Evolutionary conservation across 164 flowering plant species (phyloP).

Genomic region (Stephania yunnanensis): DNA sequence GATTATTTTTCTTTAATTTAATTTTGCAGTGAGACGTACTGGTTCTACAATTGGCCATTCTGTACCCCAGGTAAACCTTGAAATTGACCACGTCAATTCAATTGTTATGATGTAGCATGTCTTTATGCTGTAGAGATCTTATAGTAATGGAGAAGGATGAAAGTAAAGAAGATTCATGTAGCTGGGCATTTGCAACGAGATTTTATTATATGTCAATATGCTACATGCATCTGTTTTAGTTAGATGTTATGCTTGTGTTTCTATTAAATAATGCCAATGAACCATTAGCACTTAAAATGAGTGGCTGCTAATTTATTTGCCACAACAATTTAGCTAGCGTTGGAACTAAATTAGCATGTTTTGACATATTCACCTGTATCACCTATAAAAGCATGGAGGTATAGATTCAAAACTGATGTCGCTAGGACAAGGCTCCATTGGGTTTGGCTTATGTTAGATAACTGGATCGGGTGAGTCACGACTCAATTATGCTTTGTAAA

Average conservation of each 20-base stretch:
- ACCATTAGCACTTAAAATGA: background rate
- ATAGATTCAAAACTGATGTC: background rate
- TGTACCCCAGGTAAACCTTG: slow-evolving; percentile 71
- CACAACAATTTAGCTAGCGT: background rate
- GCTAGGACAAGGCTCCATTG: background rate
- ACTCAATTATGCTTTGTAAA: background rate
- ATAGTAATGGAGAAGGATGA: background rate
- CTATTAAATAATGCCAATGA: background rate
- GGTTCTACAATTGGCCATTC: slow-evolving; percentile 74
- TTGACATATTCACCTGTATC: no score
- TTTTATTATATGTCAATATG: background rate
- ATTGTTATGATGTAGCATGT: background rate
- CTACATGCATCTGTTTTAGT: background rate
- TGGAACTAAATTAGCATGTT: background rate
- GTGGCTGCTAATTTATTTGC: background rate
- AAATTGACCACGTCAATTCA: slow-evolving; percentile 2
- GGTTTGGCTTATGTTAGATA: no score
- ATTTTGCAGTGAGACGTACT: slow-evolving; percentile 84
- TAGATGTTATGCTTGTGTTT: background rate
- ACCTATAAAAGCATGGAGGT: background rate
- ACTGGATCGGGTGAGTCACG: background rate
- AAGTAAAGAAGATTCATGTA: background rate
- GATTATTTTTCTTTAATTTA: slow-evolving; percentile 4
- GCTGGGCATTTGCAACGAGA: background rate
- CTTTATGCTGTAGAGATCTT: background rate